These are phyloP conservation scores for Marvania coccoides DNA, from an alignment of 139 green algal genomes.

Conservation along the genomic window DNA sequence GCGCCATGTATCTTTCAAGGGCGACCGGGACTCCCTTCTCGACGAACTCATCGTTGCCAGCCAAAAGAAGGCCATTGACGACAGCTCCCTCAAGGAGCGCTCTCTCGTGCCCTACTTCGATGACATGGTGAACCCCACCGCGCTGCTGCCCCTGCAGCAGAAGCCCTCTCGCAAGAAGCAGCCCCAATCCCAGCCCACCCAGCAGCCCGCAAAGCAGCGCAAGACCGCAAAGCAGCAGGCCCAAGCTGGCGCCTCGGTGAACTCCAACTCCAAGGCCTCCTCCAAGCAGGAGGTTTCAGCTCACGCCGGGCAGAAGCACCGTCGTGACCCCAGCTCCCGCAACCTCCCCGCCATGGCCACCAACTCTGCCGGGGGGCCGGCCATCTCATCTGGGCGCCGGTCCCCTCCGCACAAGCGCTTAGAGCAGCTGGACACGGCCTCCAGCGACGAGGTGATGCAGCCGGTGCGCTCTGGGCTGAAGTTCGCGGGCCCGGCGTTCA, in stretches of 20 bases:
- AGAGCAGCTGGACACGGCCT: neutral
- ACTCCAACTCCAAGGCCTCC: neutral
- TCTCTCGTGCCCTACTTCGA: conserved; percentile 26
- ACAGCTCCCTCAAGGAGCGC: conserved; percentile 18
- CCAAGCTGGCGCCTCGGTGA: neutral
- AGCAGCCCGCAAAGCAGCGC: neutral
- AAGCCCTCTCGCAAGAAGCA: conserved; percentile 13
- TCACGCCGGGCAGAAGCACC: neutral
- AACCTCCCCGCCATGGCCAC: neutral
- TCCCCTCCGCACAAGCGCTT: neutral
- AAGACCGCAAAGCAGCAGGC: neutral
- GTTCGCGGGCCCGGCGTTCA: conserved; percentile 28
- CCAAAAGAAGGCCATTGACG: neutral
- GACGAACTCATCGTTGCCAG: conserved; percentile 12
- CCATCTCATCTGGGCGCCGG: neutral
- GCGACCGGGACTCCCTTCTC: conserved; percentile 13
- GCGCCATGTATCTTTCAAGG: conserved; percentile 17
- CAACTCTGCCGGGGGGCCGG: neutral
- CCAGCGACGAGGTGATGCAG: neutral
- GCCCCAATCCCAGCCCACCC: neutral
- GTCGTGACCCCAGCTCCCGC: neutral
- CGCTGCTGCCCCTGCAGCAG: neutral
- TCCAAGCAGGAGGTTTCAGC: neutral
- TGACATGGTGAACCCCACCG: neutral
- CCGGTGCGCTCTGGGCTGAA: neutral